Conservation (phyloP, 495 filamentous ascomycete species). For the Acidiella bohemica region DNA sequence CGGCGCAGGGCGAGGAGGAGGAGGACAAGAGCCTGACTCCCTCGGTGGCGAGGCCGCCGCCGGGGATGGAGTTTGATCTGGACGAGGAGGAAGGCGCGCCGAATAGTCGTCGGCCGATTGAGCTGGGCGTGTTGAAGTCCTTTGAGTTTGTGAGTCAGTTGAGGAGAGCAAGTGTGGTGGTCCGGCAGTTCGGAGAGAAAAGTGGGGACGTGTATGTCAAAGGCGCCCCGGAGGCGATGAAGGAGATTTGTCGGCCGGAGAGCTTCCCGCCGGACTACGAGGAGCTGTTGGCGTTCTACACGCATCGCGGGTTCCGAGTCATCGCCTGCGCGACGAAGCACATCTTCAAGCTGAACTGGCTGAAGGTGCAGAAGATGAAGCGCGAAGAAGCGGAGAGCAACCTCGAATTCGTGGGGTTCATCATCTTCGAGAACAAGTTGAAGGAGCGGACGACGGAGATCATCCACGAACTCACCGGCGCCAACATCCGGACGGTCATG, state of each 20-base stretch:
- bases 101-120: conserved; percentile 38
- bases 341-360: conserved; percentile 74
- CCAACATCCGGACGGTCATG: conserved; percentile 86
- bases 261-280: conserved; percentile 83
- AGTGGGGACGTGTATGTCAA: conserved; percentile 85
- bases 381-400: conserved; percentile 68
- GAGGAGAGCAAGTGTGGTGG: conserved; percentile 82
- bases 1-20: conserved; percentile 42
- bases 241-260: conserved; percentile 72
- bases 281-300: conserved; percentile 75
- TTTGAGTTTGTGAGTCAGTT: conserved; percentile 98
- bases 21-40: conserved; percentile 56
- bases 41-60: conserved; percentile 72
- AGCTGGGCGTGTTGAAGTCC: conserved; percentile 72
- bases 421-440: conserved; percentile 97
- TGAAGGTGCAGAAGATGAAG: conserved; percentile 86
- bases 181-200: conserved; percentile 66
- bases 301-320: conserved; percentile 90
- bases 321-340: conserved; percentile 91
- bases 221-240: conserved; percentile 92
- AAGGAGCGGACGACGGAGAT: conserved; percentile 69
- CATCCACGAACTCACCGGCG: conserved; percentile 68
- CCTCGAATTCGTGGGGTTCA: conserved; percentile 84
- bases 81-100: conserved; percentile 29
- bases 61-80: conserved; percentile 41